These are phyloP conservation scores for Penicillium canariense DNA, from an alignment of 495 filamentous ascomycete species.

Conservation along the genomic window DNA sequence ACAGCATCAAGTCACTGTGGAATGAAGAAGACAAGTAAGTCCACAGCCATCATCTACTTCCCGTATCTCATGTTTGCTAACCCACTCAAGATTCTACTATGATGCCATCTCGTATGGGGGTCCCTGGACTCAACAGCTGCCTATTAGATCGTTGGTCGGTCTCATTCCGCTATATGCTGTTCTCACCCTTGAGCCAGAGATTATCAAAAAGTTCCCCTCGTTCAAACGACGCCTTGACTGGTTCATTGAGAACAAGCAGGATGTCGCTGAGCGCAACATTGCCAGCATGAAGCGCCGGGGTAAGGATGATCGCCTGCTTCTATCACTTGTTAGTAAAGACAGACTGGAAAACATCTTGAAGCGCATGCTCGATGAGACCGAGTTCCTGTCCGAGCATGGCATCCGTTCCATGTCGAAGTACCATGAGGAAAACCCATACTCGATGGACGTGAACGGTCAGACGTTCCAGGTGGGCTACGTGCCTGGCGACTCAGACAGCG, in stretches of 20 bases:
- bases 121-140: slow-evolving; percentile 87
- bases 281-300: slow-evolving; percentile 84
- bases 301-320: slow-evolving; percentile 79
- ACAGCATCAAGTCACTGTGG: slow-evolving; percentile 80
- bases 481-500: slow-evolving; percentile 89
- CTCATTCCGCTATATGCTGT: slow-evolving; percentile 92
- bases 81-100: slow-evolving; percentile 73
- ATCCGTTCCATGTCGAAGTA: slow-evolving; percentile 92
- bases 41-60: background rate
- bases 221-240: slow-evolving; percentile 92
- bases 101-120: slow-evolving; percentile 95
- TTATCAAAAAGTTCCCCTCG: slow-evolving; percentile 87
- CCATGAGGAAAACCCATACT: slow-evolving; percentile 85
- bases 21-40: slow-evolving; percentile 79
- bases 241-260: slow-evolving; percentile 83
- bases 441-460: slow-evolving; percentile 94
- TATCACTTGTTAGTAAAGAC: slow-evolving; percentile 87
- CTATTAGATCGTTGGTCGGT: slow-evolving; percentile 86
- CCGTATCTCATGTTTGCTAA: slow-evolving; percentile 7
- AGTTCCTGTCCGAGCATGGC: slow-evolving; percentile 87
- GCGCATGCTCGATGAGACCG: slow-evolving; percentile 90
- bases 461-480: slow-evolving; percentile 86
- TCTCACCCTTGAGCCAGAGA: slow-evolving; percentile 84
- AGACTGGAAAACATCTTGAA: slow-evolving; percentile 80
- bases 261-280: slow-evolving; percentile 88